phyloP scores from a whole-genome alignment of 805 yeast genomes.

The Saturnispora hagleri region DNA sequence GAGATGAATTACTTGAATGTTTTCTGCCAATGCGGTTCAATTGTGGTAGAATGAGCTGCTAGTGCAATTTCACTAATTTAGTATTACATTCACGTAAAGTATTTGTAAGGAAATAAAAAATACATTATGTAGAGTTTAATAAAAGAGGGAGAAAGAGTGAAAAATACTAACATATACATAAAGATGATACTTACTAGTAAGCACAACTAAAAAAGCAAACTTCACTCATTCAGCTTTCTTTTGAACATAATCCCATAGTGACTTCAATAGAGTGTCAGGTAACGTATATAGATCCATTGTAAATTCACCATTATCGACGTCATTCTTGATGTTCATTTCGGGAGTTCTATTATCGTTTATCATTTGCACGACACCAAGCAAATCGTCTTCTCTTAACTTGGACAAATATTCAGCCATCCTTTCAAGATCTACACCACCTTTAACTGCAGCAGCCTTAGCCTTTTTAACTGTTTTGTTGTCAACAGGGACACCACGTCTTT shows the following conservation, averaged over 20 bases:
- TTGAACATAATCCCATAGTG: constrained; percentile 90
- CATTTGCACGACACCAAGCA: constrained; percentile 93
- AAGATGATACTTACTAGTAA: background rate
- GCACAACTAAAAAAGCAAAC: background rate
- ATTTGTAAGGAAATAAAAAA: background rate
- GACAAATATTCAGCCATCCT: constrained; percentile 84
- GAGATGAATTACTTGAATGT: background rate
- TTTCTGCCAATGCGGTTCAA: background rate
- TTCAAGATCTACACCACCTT: constrained; percentile 80
- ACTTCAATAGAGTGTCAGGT: constrained; percentile 83
- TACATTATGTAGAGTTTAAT: background rate
- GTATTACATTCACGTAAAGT: background rate
- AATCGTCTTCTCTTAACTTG: constrained; percentile 82
- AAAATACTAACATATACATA: background rate
- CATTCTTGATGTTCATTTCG: constrained; percentile 93
- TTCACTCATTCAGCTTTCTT: constrained; percentile 37
- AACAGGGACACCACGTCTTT: constrained; percentile 21
- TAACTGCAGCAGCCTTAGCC: constrained; percentile 47
- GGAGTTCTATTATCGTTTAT: constrained; percentile 91
- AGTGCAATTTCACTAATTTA: background rate
- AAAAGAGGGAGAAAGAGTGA: background rate
- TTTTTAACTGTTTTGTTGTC: constrained; percentile 40
- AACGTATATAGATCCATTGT: constrained; percentile 91
- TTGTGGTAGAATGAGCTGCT: background rate
- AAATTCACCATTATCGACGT: constrained; percentile 94